A percentile compares a stretch with the other conserved stretches of the same genome.
Conservation (phyloP, 176 grass and related monocot species). For the Tuctoria greenei region DNA sequence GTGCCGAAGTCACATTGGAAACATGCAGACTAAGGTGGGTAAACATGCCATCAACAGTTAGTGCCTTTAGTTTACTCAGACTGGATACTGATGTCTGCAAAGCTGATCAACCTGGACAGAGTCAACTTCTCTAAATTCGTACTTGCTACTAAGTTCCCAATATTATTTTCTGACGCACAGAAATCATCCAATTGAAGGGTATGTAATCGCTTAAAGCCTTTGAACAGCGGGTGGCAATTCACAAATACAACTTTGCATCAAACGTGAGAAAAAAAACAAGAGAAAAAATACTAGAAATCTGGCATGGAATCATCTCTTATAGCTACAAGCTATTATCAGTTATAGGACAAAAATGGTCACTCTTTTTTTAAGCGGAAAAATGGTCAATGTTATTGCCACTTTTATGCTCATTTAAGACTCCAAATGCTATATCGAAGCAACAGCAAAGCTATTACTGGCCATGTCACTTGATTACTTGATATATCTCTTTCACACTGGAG, state of each 20-base stretch:
- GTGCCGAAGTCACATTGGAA: conserved; percentile 30
- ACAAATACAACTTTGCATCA: conserved; percentile 22
- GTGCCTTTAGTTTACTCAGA: conserved; percentile 41
- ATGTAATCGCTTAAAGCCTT: conserved; percentile 37
- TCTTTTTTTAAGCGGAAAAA: too few species aligned
- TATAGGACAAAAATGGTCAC: too few species aligned
- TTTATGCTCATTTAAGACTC: background rate
- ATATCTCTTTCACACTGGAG: background rate
- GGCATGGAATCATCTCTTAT: background rate
- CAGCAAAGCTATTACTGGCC: background rate
- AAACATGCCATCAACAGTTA: conserved; percentile 40
- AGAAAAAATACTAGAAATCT: background rate
- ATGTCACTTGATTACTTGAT: background rate
- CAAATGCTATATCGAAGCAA: background rate
- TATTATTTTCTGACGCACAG: conserved; percentile 6
- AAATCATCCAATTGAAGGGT: conserved; percentile 38
- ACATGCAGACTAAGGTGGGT: conserved; percentile 36
- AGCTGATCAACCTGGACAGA: conserved; percentile 8
- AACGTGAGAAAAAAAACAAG: background rate
- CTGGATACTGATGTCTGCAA: conserved; percentile 39
- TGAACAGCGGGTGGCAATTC: conserved; percentile 19
- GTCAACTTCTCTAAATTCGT: conserved; percentile 38
- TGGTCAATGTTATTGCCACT: background rate
- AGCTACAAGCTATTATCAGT: conserved; percentile 10
- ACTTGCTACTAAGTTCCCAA: conserved; percentile 47